phyloP scores from a whole-genome alignment of 139 green algal genomes.

The Chlorella sorokiniana region DNA sequence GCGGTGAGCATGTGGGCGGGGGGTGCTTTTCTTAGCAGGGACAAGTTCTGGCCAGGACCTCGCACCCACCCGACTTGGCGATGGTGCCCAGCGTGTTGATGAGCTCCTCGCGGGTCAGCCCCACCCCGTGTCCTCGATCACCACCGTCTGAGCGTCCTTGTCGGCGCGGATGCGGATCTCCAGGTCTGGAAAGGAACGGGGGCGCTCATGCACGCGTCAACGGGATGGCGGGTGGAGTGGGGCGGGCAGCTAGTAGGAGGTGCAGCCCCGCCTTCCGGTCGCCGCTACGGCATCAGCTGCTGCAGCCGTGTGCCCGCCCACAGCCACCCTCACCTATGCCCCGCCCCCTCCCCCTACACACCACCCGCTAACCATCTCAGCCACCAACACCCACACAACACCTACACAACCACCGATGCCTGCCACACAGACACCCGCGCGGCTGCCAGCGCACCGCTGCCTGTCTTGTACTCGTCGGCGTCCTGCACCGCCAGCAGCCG shows the following conservation, averaged over 20 bases:
- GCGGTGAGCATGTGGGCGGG: too few relatives aligned
- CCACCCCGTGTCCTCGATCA: constrained; percentile 95
- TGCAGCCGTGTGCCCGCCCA: too few relatives aligned
- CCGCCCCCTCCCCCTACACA: constrained; percentile 34
- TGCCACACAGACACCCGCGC: not conserved
- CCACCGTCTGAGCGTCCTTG: constrained; percentile 82
- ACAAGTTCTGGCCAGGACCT: too few relatives aligned
- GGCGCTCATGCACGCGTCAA: too few relatives aligned
- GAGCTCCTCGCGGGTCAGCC: constrained; percentile 95
- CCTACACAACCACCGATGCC: not conserved
- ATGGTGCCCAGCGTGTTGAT: constrained; percentile 95
- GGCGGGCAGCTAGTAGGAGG: too few relatives aligned
- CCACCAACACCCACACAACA: not conserved
- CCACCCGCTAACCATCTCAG: too few relatives aligned
- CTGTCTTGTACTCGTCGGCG: constrained; percentile 31
- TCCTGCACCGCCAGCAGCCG: constrained; percentile 42
- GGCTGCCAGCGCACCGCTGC: not conserved
- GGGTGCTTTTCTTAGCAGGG: too few relatives aligned
- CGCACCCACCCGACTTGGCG: constrained; percentile 69
- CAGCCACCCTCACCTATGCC: too few relatives aligned
- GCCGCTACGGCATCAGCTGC: too few relatives aligned
- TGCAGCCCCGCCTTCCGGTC: too few relatives aligned
- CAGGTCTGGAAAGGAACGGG: constrained; percentile 70
- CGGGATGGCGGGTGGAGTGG: too few relatives aligned
- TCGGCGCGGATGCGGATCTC: constrained; percentile 92